Percentiles rank a stretch among this genome's conserved stretches.
These are phyloP conservation scores for Aspergillus brunneoviolaceus DNA, from an alignment of 2,329 filamentous ascomycete genomes.

Conservation along the genomic window DNA sequence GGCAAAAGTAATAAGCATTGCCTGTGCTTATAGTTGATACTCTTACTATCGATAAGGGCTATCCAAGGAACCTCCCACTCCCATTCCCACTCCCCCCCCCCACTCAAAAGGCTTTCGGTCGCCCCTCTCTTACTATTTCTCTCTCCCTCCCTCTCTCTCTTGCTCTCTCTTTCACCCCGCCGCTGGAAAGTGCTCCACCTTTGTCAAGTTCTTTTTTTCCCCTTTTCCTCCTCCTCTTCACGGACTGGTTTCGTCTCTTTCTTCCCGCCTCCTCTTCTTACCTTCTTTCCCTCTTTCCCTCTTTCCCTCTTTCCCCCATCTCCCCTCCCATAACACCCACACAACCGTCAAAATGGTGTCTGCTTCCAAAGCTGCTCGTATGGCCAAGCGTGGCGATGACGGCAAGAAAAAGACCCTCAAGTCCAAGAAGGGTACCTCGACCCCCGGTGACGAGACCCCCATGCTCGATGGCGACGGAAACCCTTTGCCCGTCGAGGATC, in stretches of 20 bases:
- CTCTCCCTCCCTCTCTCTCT: neutral
- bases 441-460: constrained; percentile 55
- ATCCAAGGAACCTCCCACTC: constrained; percentile 21
- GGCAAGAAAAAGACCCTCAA: constrained; percentile 71
- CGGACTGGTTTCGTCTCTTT: constrained; percentile 23
- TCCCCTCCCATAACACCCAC: constrained; percentile 16
- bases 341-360: constrained; percentile 58
- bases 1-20: neutral
- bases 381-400: constrained; percentile 66
- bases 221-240: constrained; percentile 14
- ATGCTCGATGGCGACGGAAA: constrained; percentile 64
- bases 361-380: constrained; percentile 66
- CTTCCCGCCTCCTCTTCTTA: constrained; percentile 19
- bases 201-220: constrained; percentile 33
- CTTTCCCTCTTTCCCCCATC: constrained; percentile 12
- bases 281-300: constrained; percentile 11
- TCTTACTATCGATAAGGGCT: constrained; percentile 44
- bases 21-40: constrained; percentile 3
- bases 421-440: constrained; percentile 58
- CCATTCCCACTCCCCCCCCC: constrained; percentile 3
- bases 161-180: constrained; percentile 30
- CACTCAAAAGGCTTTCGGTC: constrained; percentile 25
- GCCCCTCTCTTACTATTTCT: constrained; percentile 23
- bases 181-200: constrained; percentile 32
- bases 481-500: constrained; percentile 55